Evolutionary conservation across 176 grass and related monocot genomes (phyloP), one percentile per base, ranked within the genome.

Genomic region (Avena atlantica): DNA sequence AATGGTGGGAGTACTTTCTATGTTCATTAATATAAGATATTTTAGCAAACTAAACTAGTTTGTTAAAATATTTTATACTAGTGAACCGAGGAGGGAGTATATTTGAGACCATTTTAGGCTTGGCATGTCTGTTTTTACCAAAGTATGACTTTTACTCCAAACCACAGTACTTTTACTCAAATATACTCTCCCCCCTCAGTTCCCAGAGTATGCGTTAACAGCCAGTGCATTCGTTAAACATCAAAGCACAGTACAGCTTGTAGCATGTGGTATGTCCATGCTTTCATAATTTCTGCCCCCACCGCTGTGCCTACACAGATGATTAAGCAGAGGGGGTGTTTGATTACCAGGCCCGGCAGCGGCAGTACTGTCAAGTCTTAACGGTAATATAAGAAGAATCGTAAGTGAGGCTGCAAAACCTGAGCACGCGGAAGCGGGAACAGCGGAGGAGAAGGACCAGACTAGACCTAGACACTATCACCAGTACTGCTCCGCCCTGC

Each of bases 371-470:
- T 8, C 62, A 6, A 13, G 62, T 67, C 64, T 34, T 67, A 87
- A 87, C 89, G 89, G 89, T 91, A 87, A 80, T 73, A 71, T 71
- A 86, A 86, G 67, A 86, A 86, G 67, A 16, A 48, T 31, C 4
- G 47, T 57, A 47, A 78, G 25, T 48, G 23, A 74, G 58, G 37
- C 79, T 24, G 65, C 66, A 63, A 87, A 79, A 67, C 47, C 70
- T 36, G 24, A 91, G 44, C n/a, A 9, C 72, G 64, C 24, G 14
- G 64, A 42, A 65, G 80, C 52, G 1, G 12, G 6, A 52, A 25
- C 15, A 13, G 19, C 65, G 55, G 67, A 80, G 29, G 27, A 53
- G 40, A 17, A 76, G 73, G 47, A 52, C 73, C 50, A 29, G 48
- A 76, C 73, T 25, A 21, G 45, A 27, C 70, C 25, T 13, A 2